Evolutionary conservation across 805 yeast species (phyloP).

Genomic region (Metschnikowia gelsemii): DNA sequence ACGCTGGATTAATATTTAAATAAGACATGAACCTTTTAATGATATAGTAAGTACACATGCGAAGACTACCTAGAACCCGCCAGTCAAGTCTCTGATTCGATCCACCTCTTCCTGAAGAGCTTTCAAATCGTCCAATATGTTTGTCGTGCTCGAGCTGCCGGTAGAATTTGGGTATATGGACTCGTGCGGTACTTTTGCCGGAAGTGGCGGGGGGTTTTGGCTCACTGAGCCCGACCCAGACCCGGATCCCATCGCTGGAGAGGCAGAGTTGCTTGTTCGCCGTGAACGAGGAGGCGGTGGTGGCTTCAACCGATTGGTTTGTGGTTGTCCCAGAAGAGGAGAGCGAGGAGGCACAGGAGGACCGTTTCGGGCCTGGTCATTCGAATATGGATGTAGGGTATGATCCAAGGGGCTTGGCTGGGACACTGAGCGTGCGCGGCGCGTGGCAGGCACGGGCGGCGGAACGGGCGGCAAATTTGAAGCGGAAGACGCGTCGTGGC

Average conservation of each 20-base stretch:
- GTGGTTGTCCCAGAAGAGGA: conserved; percentile 15
- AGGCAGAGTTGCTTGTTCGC: conserved; percentile 26
- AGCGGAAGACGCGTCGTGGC: conserved; percentile 2
- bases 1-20: conserved; percentile 11
- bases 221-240: too few species aligned
- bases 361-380: background rate
- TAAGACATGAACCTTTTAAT: conserved; percentile 3
- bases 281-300: conserved; percentile 46
- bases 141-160: conserved; percentile 37
- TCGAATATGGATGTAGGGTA: background rate
- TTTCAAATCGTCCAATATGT: conserved; percentile 61
- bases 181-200: conserved; percentile 24
- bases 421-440: conserved; percentile 36
- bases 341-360: conserved; percentile 29
- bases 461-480: conserved; percentile 16
- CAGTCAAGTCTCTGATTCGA: conserved; percentile 47
- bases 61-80: conserved; percentile 33
- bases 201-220: conserved; percentile 15
- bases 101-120: conserved; percentile 73
- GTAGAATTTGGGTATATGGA: conserved; percentile 16
- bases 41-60: background rate
- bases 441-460: conserved; percentile 40
- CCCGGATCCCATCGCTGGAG: conserved; percentile 1
- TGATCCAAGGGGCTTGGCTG: conserved; percentile 25
- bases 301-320: conserved; percentile 20